Base-by-base conservation (phyloP, 2,329 filamentous ascomycete genomes). In the Fusarium keratoplasticum region DNA sequence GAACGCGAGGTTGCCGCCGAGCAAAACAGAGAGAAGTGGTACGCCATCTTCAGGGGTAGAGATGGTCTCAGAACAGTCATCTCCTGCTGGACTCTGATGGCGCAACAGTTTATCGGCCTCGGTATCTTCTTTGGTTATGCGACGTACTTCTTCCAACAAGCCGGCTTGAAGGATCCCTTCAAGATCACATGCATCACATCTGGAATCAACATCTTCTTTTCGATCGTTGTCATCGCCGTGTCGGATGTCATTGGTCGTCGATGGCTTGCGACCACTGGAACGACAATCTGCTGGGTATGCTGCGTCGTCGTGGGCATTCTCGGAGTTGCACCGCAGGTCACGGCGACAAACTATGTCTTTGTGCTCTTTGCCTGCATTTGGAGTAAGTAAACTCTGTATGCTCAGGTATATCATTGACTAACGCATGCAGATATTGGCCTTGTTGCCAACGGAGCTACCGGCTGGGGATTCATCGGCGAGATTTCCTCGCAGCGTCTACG, bases 81-180 rank as follows among this genome's bases (percentile, higher is more conserved):
- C 35, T 70, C 81, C 7, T 61, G 75, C 20, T 82, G 78, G 78
- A 77, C 78, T 10, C 71, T 74, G 44, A 36, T 77, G 35, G 62
- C 71, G 3, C 71, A 78, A 52, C 66, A 69, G 29, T 71, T 71
- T 20, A 60, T 70, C 31, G 67, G 67, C 10, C 55, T 70, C 2
- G 66, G 58, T 0, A 52, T 70, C 27, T 70, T 70, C 54, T 64
- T 58, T 9, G 63, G 88, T 67, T 93, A 91, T 74, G 90, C 89
- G 0, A 92, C 78, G 52, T 82, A 81, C 69, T 82, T 82, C 62
- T 82, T 82, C 29, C 78, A 79, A 60, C 80, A 81, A 50, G 80
- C 80, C 6, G 81, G 81, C 10, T 40, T 78, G 1, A 35, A 61
- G 14, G 71, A 77, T 14, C 74, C 76, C 1, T 77, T 78, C 44